Percentiles rank a stretch among this genome's conserved stretches.
These are phyloP conservation scores for Candida piceae DNA, from an alignment of 805 yeast genomes.

Conservation along the genomic window DNA sequence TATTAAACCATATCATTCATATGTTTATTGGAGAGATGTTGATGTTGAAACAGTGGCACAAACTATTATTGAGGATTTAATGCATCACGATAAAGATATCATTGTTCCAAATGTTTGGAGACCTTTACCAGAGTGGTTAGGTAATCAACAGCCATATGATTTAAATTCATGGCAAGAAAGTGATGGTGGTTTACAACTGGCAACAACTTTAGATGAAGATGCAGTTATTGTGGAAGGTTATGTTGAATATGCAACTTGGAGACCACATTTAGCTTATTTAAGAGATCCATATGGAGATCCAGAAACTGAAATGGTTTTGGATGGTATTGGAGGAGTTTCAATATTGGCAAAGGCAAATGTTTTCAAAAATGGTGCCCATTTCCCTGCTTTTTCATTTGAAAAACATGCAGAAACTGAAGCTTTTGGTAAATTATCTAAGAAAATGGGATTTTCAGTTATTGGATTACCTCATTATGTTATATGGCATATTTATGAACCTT, in stretches of 20 bases:
- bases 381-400: constrained; percentile 94
- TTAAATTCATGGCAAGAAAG: constrained; percentile 83
- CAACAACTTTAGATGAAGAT: constrained; percentile 78
- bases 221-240: constrained; percentile 97
- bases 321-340: constrained; percentile 97
- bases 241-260: constrained; percentile 96
- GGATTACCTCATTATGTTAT: constrained; percentile 94
- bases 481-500: constrained; percentile 97
- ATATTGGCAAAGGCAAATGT: constrained; percentile 83
- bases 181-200: constrained; percentile 75
- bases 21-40: constrained; percentile 98
- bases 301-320: constrained; percentile 86
- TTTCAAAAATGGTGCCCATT: constrained; percentile 83
- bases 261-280: constrained; percentile 92
- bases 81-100: constrained; percentile 87
- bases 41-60: constrained; percentile 91
- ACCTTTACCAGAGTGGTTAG: constrained; percentile 82
- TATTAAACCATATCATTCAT: constrained; percentile 84
- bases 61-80: constrained; percentile 82
- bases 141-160: constrained; percentile 81
- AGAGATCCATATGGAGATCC: constrained; percentile 95
- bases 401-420: constrained; percentile 98
- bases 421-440: constrained; percentile 81
- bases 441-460: constrained; percentile 81
- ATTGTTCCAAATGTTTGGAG: constrained; percentile 95